Conservation (phyloP, 441 rosid species). For the Theobroma grandiflorum region DNA sequence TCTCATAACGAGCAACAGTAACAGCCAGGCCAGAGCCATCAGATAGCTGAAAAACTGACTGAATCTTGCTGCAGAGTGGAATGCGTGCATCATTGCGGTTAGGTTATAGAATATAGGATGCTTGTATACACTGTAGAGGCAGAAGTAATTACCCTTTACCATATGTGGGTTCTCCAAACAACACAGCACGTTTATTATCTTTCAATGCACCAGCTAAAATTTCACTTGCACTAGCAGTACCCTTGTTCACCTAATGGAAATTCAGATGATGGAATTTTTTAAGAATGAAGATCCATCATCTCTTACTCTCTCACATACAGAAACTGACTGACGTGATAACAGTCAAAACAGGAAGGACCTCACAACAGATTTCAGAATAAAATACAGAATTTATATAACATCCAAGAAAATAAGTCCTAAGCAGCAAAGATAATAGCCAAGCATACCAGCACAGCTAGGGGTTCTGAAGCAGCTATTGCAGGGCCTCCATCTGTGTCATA, state of each 20-base stretch:
- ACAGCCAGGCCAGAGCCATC: slow-evolving; percentile 97
- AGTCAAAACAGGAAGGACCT: neutral
- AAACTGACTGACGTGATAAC: neutral
- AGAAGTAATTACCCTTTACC: slow-evolving; percentile 83
- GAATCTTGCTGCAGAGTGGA: slow-evolving; percentile 79
- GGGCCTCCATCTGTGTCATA: slow-evolving; percentile 90
- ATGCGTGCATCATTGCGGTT: neutral
- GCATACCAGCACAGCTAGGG: slow-evolving; percentile 82
- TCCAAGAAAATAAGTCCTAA: neutral
- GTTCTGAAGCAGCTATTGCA: slow-evolving; percentile 83
- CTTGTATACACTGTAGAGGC: neutral
- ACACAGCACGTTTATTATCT: slow-evolving; percentile 88
- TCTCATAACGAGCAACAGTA: slow-evolving; percentile 93
- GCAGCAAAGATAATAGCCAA: slow-evolving; percentile 1
- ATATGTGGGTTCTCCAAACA: slow-evolving; percentile 89
- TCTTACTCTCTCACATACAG: neutral
- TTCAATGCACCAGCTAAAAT: slow-evolving; percentile 94
- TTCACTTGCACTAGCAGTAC: slow-evolving; percentile 98
- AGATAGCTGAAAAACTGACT: slow-evolving; percentile 88
- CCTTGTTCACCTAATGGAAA: slow-evolving; percentile 85
- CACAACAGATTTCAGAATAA: neutral
- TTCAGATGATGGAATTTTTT: slow-evolving; percentile 20
- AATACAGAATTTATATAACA: neutral
- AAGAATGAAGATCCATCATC: neutral
- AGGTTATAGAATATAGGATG: slow-evolving; percentile 9